Evolutionary conservation across 116 monocot species (phyloP), one percentile per base, ranked within the genome.

Genomic region (Zostera marina): DNA sequence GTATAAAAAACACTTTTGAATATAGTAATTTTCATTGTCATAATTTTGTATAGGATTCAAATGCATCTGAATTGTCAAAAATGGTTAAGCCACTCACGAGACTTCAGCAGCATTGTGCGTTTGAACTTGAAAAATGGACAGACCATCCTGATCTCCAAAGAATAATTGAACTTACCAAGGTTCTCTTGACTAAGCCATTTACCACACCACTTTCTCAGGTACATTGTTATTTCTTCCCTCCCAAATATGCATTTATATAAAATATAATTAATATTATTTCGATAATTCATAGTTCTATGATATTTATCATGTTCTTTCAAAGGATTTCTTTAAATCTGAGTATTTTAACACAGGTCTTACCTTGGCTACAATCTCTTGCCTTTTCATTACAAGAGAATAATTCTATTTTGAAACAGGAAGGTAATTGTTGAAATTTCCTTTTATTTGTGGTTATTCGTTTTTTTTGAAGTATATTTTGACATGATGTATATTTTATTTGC

Each of bases 111-210:
- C 69, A 63, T 58, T 72, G 78, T 66, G 62, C 26, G 38, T 51
- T 21, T 42, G 66, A 77, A 62, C 70, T 86, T 43, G 56, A 67
- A 32, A 86, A 90, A 11, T 98, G 85, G 86, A 72, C 80, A 1
- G 98, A 76, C 1, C 98, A 98, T 75, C 98, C 98, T 43, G 81
- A 65, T 63, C 91, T 90, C 42, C 74, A 71, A 57, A 90, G 78
- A 62, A 66, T 90, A 48, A 22, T 75, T 40, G 83, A 89, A 22
- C 21, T 67, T 24, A 72, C 63, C 21, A 73, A 73, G 14, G 68
- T 60, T 14, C 80, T 98, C 63, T 66, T 98, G 56, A 32, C 53
- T 22, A 61, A 78, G 24, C 74, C 91, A 61, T 47, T 66, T 9
- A 71, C 53, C 42, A 73, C 79, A 13, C 79, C 85, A 52, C 60